Base-by-base conservation (phyloP, 106 monocot species). In the Narthecium ossifragum region DNA sequence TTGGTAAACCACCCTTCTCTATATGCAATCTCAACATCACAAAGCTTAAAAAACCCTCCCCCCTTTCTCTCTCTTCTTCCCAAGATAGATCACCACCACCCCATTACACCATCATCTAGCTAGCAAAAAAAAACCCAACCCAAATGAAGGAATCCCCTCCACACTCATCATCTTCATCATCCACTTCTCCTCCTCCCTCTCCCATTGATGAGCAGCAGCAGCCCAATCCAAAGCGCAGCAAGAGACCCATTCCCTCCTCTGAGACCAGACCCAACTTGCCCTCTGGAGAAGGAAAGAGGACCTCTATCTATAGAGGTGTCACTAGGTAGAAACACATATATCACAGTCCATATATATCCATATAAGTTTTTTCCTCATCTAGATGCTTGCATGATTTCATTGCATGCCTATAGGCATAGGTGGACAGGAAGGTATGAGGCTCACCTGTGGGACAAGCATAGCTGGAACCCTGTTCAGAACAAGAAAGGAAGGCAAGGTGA, bases 241-340 rank as follows among this genome's bases (percentile, higher is more conserved):
- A 62, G 36, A 55, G 59, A 58, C 23, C 18, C 15, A 26, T 34
- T 17, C 18, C 15, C 30, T 34, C 22, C 28, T 55, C 26, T 21
- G 3, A 21, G 2, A 64, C 20, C 43, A 36, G 53, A 37, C 18
- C 43, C 5, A 15, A 30, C 12, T 15, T n/a, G 31, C 46, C 54
- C 29, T 6, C 34, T 46, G 59, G 61, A 31, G 63, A 53, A 43
- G 69, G 67, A 5, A 77, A 69, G 73, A 72, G 74, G 60, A 88
- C 79, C 69, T 88, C 87, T 53, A 65, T 83, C 60, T 82, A 88
- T 62, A 75, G 87, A 83, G 87, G 87, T 23, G 87, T 88, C 58
- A 88, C 87, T 13, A 88, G 75, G 87, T 88, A 57, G 27, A 51
- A n/a, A 32, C 3, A 36, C 26, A 11, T 54, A 24, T 59, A 40